Evolutionary conservation across 257 asterid species (phyloP), one percentile per base, ranked within the genome.

Genomic region (Knoxia roxburghii): DNA sequence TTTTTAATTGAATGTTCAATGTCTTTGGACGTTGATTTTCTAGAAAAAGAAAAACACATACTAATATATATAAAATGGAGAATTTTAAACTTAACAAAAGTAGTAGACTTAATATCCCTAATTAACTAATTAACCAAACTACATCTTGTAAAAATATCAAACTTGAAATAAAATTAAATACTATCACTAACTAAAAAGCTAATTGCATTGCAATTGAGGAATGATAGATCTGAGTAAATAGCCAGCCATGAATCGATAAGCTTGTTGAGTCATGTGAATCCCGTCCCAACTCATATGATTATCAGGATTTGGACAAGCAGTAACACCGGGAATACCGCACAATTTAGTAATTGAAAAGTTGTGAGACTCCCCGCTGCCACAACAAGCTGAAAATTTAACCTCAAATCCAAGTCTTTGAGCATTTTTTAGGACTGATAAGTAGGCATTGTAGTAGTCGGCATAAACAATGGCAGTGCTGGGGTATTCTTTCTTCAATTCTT

Each of bases 261-360:
- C 61, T 29, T 55, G 39, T 55, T 55, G 61, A 3, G n/a, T n/a
- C n/a, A n/a, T n/a, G n/a, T n/a, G n/a, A n/a, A n/a, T n/a, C n/a
- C n/a, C n/a, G n/a, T n/a, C 61, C 61, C 61, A 55, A 55, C 61
- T 55, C 7, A 55, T 27, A 40, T 55, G 61, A 55, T 55, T 32
- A 55, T 55, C 61, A 13, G 61, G 61, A 32, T 55, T 27, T 12
- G 23, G 21, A 55, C 61, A 55, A 11, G 40, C 12, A 12, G 39
- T 29, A 27, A 55, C 40, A 27, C 61, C 61, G 5, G 39, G 40
- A 37, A 27, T 55, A 4, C 61, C 61, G 29, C 61, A 55, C 21
- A 32, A 5, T 55, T 29, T 29, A 10, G 17, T 9, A 11, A 23
- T 1, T 1, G 60, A 54, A 54, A 26, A 26, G 1, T 26, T 54